Base-by-base conservation (phyloP, 352 stramenopile genomes). In the Globisporangium ultimum region DNA sequence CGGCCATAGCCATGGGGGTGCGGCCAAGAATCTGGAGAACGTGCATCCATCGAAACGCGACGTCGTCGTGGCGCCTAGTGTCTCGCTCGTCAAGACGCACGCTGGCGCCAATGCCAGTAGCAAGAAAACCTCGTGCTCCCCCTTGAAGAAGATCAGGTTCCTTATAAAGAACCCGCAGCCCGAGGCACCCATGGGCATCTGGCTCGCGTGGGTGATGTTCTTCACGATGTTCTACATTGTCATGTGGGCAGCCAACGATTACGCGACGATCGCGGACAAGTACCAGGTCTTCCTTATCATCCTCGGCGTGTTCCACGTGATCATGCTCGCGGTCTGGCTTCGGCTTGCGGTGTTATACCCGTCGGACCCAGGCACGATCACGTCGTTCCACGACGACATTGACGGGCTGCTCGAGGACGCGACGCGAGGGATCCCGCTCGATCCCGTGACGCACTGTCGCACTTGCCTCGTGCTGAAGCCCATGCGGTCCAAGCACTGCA, bases 401-500 rank as follows among this genome's bases (percentile, higher is more conserved):
- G 70, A 70, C 18, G 38, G 55, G 5, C 83, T 93, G 66, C 63
- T 93, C 2, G 60, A 68, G 1, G 72, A 80, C 34, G 76, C 77
- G 1, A 70, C 70, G 2, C 55, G 63, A 15, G 80, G 75, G 4
- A 60, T 87, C 10, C 60, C 75, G 1, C 61, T 81, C 36, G 67
- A 72, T 49, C 24, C 68, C 12, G 64, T 63, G 17, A 84, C 78
- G 40, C 78, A 89, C 53, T 93, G 84, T 58, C 72, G 76, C 46
- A 89, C 84, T 21, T 93, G 84, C 49, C 72, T 87, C 13, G 74
- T 91, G 17, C 63, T 67, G 45, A 90, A 91, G 28, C 81, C 81
- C 0, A 71, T 91, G 55, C 80, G 87, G 3, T 90, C 81, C 42
- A 96, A 94, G 60, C 87, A 95, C 59, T 95, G 87, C 48, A 66